Percentiles rank a stretch among this genome's conserved stretches.
These are phyloP conservation scores for Apiospora rasikravindrae DNA, from an alignment of 2,329 filamentous ascomycete species.

Conservation along the genomic window DNA sequence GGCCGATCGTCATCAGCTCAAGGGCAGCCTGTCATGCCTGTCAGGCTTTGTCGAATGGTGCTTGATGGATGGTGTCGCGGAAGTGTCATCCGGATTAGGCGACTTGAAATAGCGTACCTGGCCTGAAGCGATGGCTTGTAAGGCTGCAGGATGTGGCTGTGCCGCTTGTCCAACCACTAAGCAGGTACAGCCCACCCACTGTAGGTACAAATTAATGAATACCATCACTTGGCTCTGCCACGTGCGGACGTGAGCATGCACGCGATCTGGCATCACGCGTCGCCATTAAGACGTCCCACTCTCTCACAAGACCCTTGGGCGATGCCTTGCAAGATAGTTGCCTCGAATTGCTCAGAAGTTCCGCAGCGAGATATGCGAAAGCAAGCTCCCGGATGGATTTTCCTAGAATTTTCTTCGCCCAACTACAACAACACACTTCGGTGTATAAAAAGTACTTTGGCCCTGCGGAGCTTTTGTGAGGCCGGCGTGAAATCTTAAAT, in stretches of 20 bases:
- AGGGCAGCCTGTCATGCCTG: background rate
- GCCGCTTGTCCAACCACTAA: background rate
- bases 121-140: slow-evolving; percentile 7
- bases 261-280: slow-evolving; percentile 40
- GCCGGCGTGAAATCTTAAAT: background rate
- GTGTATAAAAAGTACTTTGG: background rate
- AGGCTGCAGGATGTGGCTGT: background rate
- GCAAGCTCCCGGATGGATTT: background rate
- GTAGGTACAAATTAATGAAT: slow-evolving; percentile 25
- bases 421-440: background rate
- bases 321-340: background rate
- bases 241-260: slow-evolving; percentile 23
- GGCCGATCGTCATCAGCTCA: background rate
- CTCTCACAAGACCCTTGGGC: slow-evolving; percentile 32
- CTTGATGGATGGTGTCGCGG: slow-evolving; percentile 9
- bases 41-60: slow-evolving; percentile 13
- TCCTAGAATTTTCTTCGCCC: background rate
- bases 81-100: slow-evolving; percentile 1
- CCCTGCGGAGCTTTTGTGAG: background rate
- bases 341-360: background rate
- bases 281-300: slow-evolving; percentile 30
- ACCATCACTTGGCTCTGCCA: slow-evolving; percentile 26
- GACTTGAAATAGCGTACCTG: slow-evolving; percentile 4
- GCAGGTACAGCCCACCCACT: slow-evolving; percentile 16
- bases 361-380: background rate